phyloP scores from a whole-genome alignment of 2,329 filamentous ascomycete genomes.

The Botrytis elliptica region DNA sequence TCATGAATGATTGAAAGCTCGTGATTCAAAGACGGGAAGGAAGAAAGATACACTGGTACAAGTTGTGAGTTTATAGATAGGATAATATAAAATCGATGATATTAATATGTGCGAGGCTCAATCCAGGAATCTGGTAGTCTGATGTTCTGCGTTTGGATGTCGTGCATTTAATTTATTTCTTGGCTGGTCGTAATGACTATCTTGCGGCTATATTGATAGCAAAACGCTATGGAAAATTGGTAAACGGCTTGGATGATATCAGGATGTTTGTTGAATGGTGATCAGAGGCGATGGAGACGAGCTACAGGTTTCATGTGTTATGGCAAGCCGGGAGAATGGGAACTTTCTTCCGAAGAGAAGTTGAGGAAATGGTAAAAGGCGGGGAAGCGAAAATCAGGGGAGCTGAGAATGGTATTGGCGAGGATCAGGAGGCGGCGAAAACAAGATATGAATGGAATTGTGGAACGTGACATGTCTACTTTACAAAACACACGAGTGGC shows the following conservation, averaged over 20 bases:
- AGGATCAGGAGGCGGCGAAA: conserved; percentile 7
- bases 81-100: conserved; percentile 5
- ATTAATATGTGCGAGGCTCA: conserved; percentile 7
- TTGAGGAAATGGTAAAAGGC: background rate
- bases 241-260: conserved; percentile 3
- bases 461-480: conserved; percentile 4
- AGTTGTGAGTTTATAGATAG: background rate
- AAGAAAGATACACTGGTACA: background rate
- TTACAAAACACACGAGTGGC: background rate
- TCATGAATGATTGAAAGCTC: conserved; percentile 1
- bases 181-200: background rate
- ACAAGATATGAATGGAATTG: background rate
- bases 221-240: background rate
- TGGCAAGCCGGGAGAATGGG: background rate
- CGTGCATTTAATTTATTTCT: conserved; percentile 16
- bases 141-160: conserved; percentile 9
- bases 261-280: background rate
- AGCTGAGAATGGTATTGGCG: background rate
- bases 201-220: background rate
- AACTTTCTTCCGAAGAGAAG: background rate
- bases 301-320: background rate
- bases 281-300: background rate
- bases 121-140: conserved; percentile 14
- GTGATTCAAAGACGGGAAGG: conserved; percentile 13
- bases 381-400: conserved; percentile 13